These are phyloP conservation scores for Phialophora tarda DNA, from an alignment of 2,329 filamentous ascomycete species.

Conservation along the genomic window DNA sequence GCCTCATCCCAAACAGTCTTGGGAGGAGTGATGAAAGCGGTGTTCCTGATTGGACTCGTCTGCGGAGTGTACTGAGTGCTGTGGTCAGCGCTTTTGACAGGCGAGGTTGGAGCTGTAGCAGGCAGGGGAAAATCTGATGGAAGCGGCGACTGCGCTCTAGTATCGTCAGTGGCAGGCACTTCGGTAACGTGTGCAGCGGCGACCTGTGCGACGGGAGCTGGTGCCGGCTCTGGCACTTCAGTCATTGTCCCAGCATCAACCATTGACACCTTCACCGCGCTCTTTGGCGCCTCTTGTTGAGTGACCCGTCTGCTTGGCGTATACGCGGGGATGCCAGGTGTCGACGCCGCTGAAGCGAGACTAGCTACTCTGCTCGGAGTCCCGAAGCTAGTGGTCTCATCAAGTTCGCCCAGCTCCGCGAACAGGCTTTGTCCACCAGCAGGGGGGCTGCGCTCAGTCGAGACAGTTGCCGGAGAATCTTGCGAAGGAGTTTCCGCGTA, in stretches of 20 bases:
- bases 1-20: conserved; percentile 51
- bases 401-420: conserved; percentile 84
- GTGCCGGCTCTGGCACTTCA: conserved; percentile 59
- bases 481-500: conserved; percentile 50
- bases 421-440: conserved; percentile 78
- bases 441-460: conserved; percentile 51
- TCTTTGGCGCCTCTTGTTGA: conserved; percentile 19
- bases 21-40: conserved; percentile 46
- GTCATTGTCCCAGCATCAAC: conserved; percentile 68
- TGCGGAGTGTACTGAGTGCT: conserved; percentile 53
- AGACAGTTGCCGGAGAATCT: conserved; percentile 61
- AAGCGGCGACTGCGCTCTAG: conserved; percentile 17
- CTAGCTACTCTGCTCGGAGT: conserved; percentile 46
- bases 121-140: conserved; percentile 39
- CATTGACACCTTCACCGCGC: conserved; percentile 52
- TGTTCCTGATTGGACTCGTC: conserved; percentile 44
- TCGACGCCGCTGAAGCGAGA: conserved; percentile 47
- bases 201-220: conserved; percentile 34
- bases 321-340: conserved; percentile 43
- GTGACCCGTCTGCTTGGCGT: conserved; percentile 31
- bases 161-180: conserved; percentile 32
- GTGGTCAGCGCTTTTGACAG: conserved; percentile 45
- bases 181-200: conserved; percentile 22
- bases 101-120: conserved; percentile 38
- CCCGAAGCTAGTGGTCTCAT: conserved; percentile 69